Percentiles rank a stretch among this genome's conserved stretches.
These are phyloP conservation scores for Ustilago bromivora DNA, from an alignment of 1,284 basidiomycete genomes.

Conservation along the genomic window DNA sequence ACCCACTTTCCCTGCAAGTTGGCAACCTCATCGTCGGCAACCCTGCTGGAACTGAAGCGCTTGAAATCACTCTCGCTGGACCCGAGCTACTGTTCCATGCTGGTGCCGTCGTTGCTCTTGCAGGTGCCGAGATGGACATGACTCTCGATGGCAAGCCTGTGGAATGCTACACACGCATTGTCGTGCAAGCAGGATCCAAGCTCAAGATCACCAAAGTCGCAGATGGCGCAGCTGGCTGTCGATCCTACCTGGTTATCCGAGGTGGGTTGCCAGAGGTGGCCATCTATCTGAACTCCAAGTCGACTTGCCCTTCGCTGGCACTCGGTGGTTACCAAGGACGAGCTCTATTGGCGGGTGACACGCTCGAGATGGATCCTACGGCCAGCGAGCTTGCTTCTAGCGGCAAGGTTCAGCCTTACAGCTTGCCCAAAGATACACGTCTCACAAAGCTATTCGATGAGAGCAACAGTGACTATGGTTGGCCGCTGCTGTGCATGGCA, in stretches of 20 bases:
- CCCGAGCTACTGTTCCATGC: conserved; percentile 46
- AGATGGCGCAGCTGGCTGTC: conserved; percentile 71
- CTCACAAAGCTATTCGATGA: conserved; percentile 16
- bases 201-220: conserved; percentile 71
- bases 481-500: conserved; percentile 75
- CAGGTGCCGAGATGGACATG: conserved; percentile 73
- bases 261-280: conserved; percentile 76
- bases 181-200: conserved; percentile 72
- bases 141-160: conserved; percentile 71
- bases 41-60: conserved; percentile 73
- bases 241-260: conserved; percentile 75
- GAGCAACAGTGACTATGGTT: conserved; percentile 56
- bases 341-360: conserved; percentile 71
- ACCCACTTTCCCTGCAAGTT: conserved; percentile 75
- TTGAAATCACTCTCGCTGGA: conserved; percentile 73
- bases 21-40: conserved; percentile 79
- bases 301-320: conserved; percentile 63
- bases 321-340: conserved; percentile 72
- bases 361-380: conserved; percentile 16
- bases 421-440: conserved; percentile 7
- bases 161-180: conserved; percentile 74
- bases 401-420: conserved; percentile 9
- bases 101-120: conserved; percentile 74
- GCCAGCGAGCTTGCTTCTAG: conserved; percentile 15
- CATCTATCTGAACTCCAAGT: conserved; percentile 74